Base-by-base conservation (phyloP, 1,139 yeast species). In the Wickerhamiella infanticola region DNA sequence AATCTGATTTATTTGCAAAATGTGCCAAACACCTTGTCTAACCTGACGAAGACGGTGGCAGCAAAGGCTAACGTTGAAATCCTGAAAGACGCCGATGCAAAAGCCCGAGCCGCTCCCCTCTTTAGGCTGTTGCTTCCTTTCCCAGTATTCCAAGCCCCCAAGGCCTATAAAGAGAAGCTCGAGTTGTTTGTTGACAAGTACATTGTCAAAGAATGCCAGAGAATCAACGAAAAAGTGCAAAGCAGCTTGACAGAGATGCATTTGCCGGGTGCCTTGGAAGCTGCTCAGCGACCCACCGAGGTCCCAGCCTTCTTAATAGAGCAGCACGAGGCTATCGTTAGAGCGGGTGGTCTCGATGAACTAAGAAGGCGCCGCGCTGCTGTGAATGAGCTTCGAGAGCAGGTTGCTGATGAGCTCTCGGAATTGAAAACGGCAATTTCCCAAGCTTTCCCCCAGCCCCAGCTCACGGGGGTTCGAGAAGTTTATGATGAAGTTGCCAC, bases 1-100 rank as follows among this genome's bases (percentile, higher is more conserved):
- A 90, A 84, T 56, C 67, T 85, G 55, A 77, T 86, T 4, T 84
- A 84, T 60, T 62, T 82, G 41, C 78, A 81, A 51, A 63, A 68
- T 1, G 77, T 85, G 0, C 94, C 94, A 0, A 57, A 61, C 0
- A 67, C 69, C 2, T 56, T 79, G 4, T 66, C 75, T 3, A 29
- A 37, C 8, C 39, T 42, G 3, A 29, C 23, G 5, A 25, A 40
- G 7, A 35, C 24, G 31, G 9, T 23, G 5, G 18, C 35, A 4
- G 38, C 41, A 7, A 35, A 24, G 1, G 58, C 66, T 0, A 64
- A 79, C 3, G 59, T 64, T 0, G 71, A 74, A 1, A 52, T 69
- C 5, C 54, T 63, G 0, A 69, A 74, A 0, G 66, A 63, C 1
- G 70, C 68, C 4, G 48, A 69, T 0, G 58, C 52, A 4, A 48